These are phyloP conservation scores for Fusarium protoensiforme DNA, from an alignment of 2,329 filamentous ascomycete genomes.

Conservation along the genomic window DNA sequence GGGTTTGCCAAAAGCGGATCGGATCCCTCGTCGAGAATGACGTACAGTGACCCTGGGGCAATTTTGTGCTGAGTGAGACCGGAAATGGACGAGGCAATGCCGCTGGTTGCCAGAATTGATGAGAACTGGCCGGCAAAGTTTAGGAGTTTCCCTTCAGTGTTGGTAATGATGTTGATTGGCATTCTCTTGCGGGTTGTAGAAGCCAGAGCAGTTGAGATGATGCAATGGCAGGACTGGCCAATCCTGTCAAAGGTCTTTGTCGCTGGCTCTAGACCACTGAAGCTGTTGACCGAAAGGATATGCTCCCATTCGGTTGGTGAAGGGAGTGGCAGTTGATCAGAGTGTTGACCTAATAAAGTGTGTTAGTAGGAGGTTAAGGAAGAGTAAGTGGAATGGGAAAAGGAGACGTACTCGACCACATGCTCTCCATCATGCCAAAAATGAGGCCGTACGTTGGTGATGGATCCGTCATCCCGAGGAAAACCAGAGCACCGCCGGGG, in stretches of 20 bases:
- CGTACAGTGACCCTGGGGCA: neutral
- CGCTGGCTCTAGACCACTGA: slow-evolving; percentile 20
- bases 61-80: accelerated
- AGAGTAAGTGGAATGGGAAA: neutral
- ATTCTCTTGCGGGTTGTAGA: neutral
- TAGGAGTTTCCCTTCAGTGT: neutral
- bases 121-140: slow-evolving; percentile 13
- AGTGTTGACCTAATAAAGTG: neutral
- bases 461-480: slow-evolving; percentile 16
- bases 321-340: neutral
- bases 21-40: slow-evolving; percentile 7
- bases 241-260: slow-evolving; percentile 20
- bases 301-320: slow-evolving; percentile 1
- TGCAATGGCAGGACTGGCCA: slow-evolving; percentile 15
- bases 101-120: neutral
- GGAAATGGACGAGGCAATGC: slow-evolving; percentile 2
- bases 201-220: neutral
- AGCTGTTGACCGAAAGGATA: neutral
- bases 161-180: slow-evolving; percentile 1
- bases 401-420: slow-evolving; percentile 15
- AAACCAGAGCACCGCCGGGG: neutral
- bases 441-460: slow-evolving; percentile 20
- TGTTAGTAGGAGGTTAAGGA: neutral
- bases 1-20: accelerated
- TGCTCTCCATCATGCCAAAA: slow-evolving; percentile 16